These are phyloP conservation scores for Pythium biforme DNA, from an alignment of 352 stramenopile genomes.

Conservation along the genomic window DNA sequence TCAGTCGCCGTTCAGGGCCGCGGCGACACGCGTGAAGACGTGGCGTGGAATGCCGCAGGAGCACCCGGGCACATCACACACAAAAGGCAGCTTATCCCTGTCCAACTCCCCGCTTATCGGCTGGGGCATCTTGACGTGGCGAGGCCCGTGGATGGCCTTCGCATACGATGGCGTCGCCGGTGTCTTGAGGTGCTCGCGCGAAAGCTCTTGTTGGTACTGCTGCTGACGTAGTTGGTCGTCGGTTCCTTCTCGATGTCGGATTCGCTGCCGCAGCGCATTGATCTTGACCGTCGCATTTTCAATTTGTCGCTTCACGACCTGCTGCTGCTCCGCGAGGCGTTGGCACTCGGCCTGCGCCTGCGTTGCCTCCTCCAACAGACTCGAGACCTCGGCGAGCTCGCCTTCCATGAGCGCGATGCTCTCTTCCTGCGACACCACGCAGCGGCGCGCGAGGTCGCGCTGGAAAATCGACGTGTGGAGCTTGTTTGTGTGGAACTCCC, in stretches of 20 bases:
- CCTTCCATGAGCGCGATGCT: slow-evolving; percentile 35
- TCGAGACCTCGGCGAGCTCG: slow-evolving; percentile 34
- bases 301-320: slow-evolving; percentile 49
- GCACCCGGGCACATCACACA: slow-evolving; percentile 57
- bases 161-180: slow-evolving; percentile 16
- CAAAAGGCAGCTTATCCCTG: slow-evolving; percentile 24
- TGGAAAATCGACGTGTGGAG: slow-evolving; percentile 22
- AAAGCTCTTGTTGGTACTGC: slow-evolving; percentile 1
- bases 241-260: slow-evolving; percentile 3
- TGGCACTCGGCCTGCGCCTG: slow-evolving; percentile 39
- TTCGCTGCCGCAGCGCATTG: slow-evolving; percentile 31
- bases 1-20: slow-evolving; percentile 52
- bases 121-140: neutral
- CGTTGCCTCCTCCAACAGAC: slow-evolving; percentile 35
- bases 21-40: slow-evolving; percentile 52
- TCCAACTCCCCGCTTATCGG: neutral
- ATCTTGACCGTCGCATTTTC: slow-evolving; percentile 50
- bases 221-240: neutral
- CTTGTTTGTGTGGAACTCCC: slow-evolving; percentile 27
- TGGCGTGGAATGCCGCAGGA: slow-evolving; percentile 55
- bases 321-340: slow-evolving; percentile 29
- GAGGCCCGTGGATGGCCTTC: slow-evolving; percentile 12
- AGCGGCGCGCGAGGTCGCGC: slow-evolving; percentile 26
- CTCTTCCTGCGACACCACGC: slow-evolving; percentile 41
- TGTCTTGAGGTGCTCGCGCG: slow-evolving; percentile 10